Conservation (phyloP, 371 early-diverging fungal genomes). For the Syncephalastrum monosporum region DNA sequence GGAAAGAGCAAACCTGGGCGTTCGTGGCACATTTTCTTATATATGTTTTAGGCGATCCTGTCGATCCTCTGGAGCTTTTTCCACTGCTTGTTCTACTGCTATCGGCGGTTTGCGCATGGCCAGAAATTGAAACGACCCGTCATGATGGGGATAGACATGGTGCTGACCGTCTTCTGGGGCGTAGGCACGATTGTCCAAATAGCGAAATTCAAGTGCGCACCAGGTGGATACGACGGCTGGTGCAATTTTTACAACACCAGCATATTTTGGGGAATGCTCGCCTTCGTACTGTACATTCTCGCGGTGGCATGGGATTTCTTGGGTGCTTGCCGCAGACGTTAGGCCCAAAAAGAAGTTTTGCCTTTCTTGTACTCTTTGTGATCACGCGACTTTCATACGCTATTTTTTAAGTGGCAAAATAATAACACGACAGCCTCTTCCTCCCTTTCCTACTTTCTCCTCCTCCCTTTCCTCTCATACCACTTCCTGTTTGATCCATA, state of each 20-base stretch:
- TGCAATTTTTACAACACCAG: conserved; percentile 58
- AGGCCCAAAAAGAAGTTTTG: too few relatives aligned
- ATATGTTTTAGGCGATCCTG: conserved; percentile 29
- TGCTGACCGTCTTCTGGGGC: conserved; percentile 51
- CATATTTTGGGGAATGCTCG: conserved; percentile 49
- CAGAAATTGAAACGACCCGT: conserved; percentile 46
- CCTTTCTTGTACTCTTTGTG: too few relatives aligned
- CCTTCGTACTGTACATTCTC: conserved; percentile 38
- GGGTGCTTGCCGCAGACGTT: conserved; percentile 28
- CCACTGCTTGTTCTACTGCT: conserved; percentile 38
- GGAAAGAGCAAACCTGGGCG: conserved; percentile 3
- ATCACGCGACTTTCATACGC: too few relatives aligned
- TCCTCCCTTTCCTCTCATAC: too few relatives aligned
- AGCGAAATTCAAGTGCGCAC: conserved; percentile 43
- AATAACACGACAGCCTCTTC: too few relatives aligned
- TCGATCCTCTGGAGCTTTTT: conserved; percentile 44
- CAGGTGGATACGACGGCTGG: conserved; percentile 47
- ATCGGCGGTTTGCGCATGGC: conserved; percentile 36
- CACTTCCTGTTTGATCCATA: too few relatives aligned
- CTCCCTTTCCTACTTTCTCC: too few relatives aligned
- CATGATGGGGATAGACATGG: conserved; percentile 40
- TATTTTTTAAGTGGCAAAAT: too few relatives aligned
- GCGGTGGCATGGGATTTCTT: conserved; percentile 47
- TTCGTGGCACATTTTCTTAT: not conserved
- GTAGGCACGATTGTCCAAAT: conserved; percentile 54